These are phyloP conservation scores for Endotrypanum monterogeii DNA, from an alignment of 208 protist species.

Conservation along the genomic window DNA sequence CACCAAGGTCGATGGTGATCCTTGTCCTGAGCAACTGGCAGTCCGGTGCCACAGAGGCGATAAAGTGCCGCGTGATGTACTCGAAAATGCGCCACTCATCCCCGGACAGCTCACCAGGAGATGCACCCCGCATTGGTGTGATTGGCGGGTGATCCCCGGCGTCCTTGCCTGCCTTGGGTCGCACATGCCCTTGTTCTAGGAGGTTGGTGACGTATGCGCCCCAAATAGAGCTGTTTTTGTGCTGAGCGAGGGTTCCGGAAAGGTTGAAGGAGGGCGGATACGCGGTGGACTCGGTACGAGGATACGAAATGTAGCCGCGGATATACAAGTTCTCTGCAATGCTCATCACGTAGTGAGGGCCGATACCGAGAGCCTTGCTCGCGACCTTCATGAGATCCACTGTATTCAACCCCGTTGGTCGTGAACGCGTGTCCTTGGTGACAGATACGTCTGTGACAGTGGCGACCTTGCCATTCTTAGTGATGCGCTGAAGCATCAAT, in stretches of 20 bases:
- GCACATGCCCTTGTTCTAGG: conserved; percentile 56
- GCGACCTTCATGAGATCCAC: conserved; percentile 95
- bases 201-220: conserved; percentile 71
- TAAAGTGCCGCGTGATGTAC: conserved; percentile 90
- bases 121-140: conserved; percentile 84
- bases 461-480: conserved; percentile 46
- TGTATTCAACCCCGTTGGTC: conserved; percentile 94
- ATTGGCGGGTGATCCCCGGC: conserved; percentile 93
- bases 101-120: conserved; percentile 60
- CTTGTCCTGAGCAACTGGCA: conserved; percentile 71
- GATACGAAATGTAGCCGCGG: conserved; percentile 97
- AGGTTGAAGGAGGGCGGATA: conserved; percentile 94
- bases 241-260: conserved; percentile 48
- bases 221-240: conserved; percentile 66
- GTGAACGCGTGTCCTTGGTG: conserved; percentile 56
- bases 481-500: conserved; percentile 67
- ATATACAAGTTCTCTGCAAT: conserved; percentile 97
- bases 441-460: conserved; percentile 65
- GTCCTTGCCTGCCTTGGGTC: conserved; percentile 86
- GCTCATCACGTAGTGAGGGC: conserved; percentile 93
- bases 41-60: conserved; percentile 85
- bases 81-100: conserved; percentile 91
- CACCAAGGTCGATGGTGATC: conserved; percentile 76
- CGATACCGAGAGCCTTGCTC: conserved; percentile 81
- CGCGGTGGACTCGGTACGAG: conserved; percentile 95